Conservation (phyloP, 1,284 basidiomycete species). For the Psilocybe mexicana region DNA sequence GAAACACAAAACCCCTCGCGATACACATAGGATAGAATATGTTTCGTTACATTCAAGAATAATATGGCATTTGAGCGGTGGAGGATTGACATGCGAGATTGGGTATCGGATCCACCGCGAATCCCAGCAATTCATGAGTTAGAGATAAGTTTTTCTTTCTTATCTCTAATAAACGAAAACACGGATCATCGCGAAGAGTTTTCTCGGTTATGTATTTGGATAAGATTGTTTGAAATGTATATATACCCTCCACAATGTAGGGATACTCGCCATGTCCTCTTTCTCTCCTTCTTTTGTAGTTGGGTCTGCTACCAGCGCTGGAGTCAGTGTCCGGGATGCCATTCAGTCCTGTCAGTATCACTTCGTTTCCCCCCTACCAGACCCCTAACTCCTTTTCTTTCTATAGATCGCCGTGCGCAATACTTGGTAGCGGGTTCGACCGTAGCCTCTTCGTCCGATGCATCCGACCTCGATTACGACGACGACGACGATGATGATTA, state of each 20-base stretch:
- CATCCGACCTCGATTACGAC: conserved; percentile 37
- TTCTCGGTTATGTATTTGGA: neutral
- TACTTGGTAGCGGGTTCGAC: conserved; percentile 61
- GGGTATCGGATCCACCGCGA: too few species aligned
- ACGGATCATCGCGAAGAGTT: conserved; percentile 1
- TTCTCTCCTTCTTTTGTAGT: conserved; percentile 44
- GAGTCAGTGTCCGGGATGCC: conserved; percentile 50
- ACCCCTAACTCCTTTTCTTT: neutral
- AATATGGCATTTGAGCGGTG: neutral
- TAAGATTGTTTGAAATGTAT: neutral
- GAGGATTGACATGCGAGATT: neutral
- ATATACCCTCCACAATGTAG: neutral
- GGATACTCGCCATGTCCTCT: conserved; percentile 35
- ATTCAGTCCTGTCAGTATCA: conserved; percentile 35
- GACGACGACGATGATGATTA: conserved; percentile 39
- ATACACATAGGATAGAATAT: neutral
- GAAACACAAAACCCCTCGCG: neutral
- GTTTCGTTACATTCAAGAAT: neutral
- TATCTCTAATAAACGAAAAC: neutral
- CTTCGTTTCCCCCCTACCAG: conserved; percentile 1
- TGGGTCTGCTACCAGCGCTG: conserved; percentile 53
- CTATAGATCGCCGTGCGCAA: conserved; percentile 50
- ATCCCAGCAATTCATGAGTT: too few species aligned
- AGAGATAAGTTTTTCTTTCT: neutral
- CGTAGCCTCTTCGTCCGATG: conserved; percentile 49